Base-by-base conservation (phyloP, 345 rosid genomes). In the Citrus medica region DNA sequence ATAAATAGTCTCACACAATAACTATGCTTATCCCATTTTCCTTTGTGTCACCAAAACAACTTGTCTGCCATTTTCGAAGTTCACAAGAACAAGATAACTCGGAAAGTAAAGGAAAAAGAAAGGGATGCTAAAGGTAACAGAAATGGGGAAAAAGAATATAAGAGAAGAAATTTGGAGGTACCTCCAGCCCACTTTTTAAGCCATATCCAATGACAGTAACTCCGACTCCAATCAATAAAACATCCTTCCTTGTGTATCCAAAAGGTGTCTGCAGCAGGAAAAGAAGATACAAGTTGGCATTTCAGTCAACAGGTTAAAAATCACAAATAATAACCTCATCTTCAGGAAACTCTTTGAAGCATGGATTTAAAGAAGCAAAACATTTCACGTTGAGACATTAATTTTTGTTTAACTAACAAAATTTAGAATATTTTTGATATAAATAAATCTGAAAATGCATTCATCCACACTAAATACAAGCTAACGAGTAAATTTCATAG, bases 161-260 rank as follows among this genome's bases (percentile, higher is more conserved):
- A 27, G 48, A 69, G 37, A 76, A 64, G 24, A 37, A 28, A 78
- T 35, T 68, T 17, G 63, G 27, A 24, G 80, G 82, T 90, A 95
- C 98, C 99, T 95, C 99, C 73, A 95, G 83, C 79, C 99, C 99
- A 84, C 88, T 90, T 86, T 95, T 88, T 84, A 95, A 82, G 58
- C 97, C 99, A 70, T 82, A 14, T 38, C 98, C 97, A 73, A 89
- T 80, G 69, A 85, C 82, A 2, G 97, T 95, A 71, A 95, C 88
- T 79, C 98, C 99, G 8, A 95, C 53, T 78, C 98, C 99, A 74
- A 95, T 92, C 89, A 93, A 79, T 42, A 95, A 40, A 76, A 93
- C 99, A 83, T 95, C 98, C 85, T 95, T 95, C 84, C 98, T 91
- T 64, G 90, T 80, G 86, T 93, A 91, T 77, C 99, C 98, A 77